Conservation (phyloP, 2,329 filamentous ascomycete genomes). For the Venturiaceae sp. region DNA sequence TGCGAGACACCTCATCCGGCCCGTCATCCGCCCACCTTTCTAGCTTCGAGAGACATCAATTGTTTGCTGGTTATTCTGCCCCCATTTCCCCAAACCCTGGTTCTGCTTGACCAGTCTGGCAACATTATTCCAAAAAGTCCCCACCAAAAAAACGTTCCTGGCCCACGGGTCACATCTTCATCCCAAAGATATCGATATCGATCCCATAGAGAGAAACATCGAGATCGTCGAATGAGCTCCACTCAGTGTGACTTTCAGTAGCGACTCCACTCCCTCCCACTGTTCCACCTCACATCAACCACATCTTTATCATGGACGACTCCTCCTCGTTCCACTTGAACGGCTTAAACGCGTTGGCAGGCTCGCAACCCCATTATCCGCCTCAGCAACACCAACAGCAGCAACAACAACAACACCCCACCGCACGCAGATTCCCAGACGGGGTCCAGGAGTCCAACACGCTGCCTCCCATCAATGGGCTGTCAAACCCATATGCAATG, state of each 20-base stretch:
- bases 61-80: neutral
- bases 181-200: neutral
- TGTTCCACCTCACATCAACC: neutral
- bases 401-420: neutral
- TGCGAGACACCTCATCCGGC: too few relatives aligned
- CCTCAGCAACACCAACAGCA: neutral
- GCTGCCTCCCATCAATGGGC: slow-evolving; percentile 5
- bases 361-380: neutral
- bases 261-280: neutral
- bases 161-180: neutral
- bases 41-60: neutral
- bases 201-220: neutral
- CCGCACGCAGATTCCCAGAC: neutral
- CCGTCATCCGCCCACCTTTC: neutral
- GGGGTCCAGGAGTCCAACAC: slow-evolving; percentile 3
- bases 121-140: neutral
- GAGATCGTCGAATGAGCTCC: neutral
- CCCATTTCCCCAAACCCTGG: neutral
- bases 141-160: neutral
- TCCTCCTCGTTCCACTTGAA: neutral
- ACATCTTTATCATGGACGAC: neutral
- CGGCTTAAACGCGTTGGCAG: neutral
- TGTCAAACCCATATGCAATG: neutral
- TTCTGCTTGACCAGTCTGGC: neutral
- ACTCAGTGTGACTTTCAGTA: neutral